Evolutionary conservation across 176 grass and related monocot species (phyloP), one percentile per base, ranked within the genome.

Genomic region (Ensete ventricosum): DNA sequence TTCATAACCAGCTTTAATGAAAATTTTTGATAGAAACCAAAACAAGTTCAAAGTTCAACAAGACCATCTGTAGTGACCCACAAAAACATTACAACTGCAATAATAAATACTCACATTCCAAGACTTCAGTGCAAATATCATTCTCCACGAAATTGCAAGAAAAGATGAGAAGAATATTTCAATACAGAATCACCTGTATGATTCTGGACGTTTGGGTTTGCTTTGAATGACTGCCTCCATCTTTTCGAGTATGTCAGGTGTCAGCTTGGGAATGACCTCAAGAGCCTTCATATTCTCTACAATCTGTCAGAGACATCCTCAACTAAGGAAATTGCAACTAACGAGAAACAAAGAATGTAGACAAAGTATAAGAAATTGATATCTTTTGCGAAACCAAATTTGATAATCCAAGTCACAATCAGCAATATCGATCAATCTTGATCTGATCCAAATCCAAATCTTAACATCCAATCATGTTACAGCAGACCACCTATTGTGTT

Each of bases 231-330:
- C 82, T 2, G 75, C 83, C 76, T 99, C 95, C 20, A 99, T 99
- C 79, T 78, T 99, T 52, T 94, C 83, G 9, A 99, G 9, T 67
- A 99, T 81, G 69, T 99, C 83, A 1, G 95, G 91, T 2, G 95
- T 99, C 66, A 99, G 84, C 74, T 84, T 67, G 1, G 95, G 91
- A 69, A 99, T 67, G 65, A 79, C 80, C 14, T 99, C 95, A 8
- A 99, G 85, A 74, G 95, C 95, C 86, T 91, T 99, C 86, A 99
- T 93, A 22, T 99, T 99, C 82, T 99, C 95, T 0, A 84, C 71
- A 53, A 99, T 99, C 95, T 99, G 78, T 55, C 73, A 55, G 34
- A 74, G 57, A 76, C 6, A 76, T 52, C 19, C 48, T 29, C 9
- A 76, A 48, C 51, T 13, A 26, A 63, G 34, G 10, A 51, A 10